These are phyloP conservation scores for Penicillium oxalicum DNA, from an alignment of 2,329 filamentous ascomycete species.

Conservation along the genomic window DNA sequence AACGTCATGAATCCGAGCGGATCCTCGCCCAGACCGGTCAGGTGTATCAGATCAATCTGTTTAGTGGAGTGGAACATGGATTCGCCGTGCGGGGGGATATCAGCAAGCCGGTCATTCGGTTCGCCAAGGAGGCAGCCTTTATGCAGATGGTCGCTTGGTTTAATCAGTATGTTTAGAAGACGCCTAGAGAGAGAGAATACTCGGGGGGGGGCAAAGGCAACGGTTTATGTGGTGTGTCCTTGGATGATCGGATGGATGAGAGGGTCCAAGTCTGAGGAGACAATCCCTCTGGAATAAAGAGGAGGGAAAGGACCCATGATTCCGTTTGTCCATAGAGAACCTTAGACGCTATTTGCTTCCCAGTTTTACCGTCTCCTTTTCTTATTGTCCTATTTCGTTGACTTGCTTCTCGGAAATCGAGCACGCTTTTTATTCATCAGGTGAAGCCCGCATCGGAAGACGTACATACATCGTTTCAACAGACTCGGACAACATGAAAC, in stretches of 20 bases:
- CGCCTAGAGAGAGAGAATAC: not conserved
- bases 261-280: too few species aligned
- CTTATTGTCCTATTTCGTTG: too few species aligned
- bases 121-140: conserved; percentile 71
- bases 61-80: conserved; percentile 62
- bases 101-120: conserved; percentile 50
- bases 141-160: conserved; percentile 67
- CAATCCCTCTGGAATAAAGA: too few species aligned
- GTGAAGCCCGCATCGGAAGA: conserved; percentile 1
- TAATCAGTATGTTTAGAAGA: conserved; percentile 14
- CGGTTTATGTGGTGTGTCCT: too few species aligned
- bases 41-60: conserved; percentile 70
- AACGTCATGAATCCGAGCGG: conserved; percentile 56
- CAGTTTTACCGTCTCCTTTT: too few species aligned
- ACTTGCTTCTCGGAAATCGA: conserved; percentile 2
- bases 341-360: not conserved
- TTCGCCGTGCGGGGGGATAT: conserved; percentile 64
- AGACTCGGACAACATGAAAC: not conserved
- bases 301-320: too few species aligned
- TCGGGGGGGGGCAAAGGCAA: too few species aligned
- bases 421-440: conserved; percentile 7
- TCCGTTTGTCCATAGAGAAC: too few species aligned
- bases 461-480: conserved; percentile 14
- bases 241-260: too few species aligned
- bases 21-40: conserved; percentile 50